Evolutionary conservation across 352 stramenopile genomes (phyloP).

Genomic region (Phytopythium aichiense): DNA sequence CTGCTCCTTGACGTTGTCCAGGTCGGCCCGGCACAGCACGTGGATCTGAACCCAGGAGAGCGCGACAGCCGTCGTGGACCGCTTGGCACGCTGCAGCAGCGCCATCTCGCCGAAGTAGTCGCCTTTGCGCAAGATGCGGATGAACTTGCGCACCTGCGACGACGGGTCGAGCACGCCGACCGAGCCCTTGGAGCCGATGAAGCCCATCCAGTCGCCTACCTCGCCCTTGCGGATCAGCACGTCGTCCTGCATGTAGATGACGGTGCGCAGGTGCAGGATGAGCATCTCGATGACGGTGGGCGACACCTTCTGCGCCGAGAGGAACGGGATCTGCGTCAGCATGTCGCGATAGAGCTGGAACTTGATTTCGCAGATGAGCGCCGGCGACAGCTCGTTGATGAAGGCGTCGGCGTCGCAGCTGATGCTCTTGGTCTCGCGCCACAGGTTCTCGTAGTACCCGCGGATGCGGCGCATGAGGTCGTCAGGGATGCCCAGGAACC

Average conservation of each 20-base stretch:
- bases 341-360: slow-evolving; percentile 77
- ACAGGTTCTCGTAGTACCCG: slow-evolving; percentile 67
- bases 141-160: slow-evolving; percentile 38
- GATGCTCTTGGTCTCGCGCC: slow-evolving; percentile 63
- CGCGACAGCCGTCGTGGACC: slow-evolving; percentile 59
- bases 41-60: slow-evolving; percentile 78
- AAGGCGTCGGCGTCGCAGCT: slow-evolving; percentile 62
- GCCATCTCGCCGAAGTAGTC: slow-evolving; percentile 82
- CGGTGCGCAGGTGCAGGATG: slow-evolving; percentile 60
- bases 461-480: slow-evolving; percentile 46
- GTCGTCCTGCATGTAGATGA: slow-evolving; percentile 83
- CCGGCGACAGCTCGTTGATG: slow-evolving; percentile 68
- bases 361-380: slow-evolving; percentile 72
- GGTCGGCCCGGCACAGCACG: slow-evolving; percentile 48
- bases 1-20: slow-evolving; percentile 61
- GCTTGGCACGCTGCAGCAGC: slow-evolving; percentile 55
- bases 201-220: slow-evolving; percentile 80
- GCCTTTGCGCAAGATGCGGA: slow-evolving; percentile 59
- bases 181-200: slow-evolving; percentile 67
- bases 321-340: slow-evolving; percentile 76
- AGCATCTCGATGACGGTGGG: slow-evolving; percentile 74
- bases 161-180: slow-evolving; percentile 65
- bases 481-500: slow-evolving; percentile 59
- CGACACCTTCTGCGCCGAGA: slow-evolving; percentile 60
- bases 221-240: slow-evolving; percentile 78